Evolutionary conservation across 139 green algal genomes (phyloP), one percentile per base, ranked within the genome.

Genomic region (Bryopsis sp.): DNA sequence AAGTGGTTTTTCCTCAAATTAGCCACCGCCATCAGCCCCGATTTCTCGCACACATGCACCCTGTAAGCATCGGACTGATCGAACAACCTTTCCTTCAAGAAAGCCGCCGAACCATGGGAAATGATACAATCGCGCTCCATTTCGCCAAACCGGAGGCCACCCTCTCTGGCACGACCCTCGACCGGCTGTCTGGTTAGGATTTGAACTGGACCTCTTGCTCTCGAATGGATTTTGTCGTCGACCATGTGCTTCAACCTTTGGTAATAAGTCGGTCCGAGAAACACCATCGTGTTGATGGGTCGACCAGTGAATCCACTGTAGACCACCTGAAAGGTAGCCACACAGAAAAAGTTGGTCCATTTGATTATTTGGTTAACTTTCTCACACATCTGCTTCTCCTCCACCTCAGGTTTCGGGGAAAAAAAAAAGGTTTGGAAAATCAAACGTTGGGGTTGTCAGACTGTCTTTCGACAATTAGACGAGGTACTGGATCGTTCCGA

Each of bases 181-280:
- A 95, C 87, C 1, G 95, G 95, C 82, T 99, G 95, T 39, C 95
- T 72, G 31, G 92, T 98, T 34, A 99, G 84, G 47, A 97, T 93
- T 78, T 96, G 86, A 29, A 92, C 83, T n/a, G 90, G 89, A 1
- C 89, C 90, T n/a, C 86, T 77, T 36, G 80, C 87, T 6, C 89
- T 78, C 5, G 77, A 86, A 82, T 98, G 93, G 72, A 97, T 96
- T 78, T 98, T 97, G 79, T 98, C 93, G 76, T 98, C 92, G 33
- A 95, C 89, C 94, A 99, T 99, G 74, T 99, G 95, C 89, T 99
- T 99, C 11, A 99, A 84, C 24, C 95, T 87, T 87, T 99, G 95
- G 82, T 98, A 98, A 85, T 99, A 99, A 39, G 95, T 99, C 47
- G 95, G 95, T 62, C 93, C 94, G 36, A 99, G 81, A 85, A 98